A percentile compares a stretch with the other conserved stretches of the same genome.
These are phyloP conservation scores for Panicum hallii DNA, from an alignment of 202 grass and related monocot genomes.

Conservation along the genomic window DNA sequence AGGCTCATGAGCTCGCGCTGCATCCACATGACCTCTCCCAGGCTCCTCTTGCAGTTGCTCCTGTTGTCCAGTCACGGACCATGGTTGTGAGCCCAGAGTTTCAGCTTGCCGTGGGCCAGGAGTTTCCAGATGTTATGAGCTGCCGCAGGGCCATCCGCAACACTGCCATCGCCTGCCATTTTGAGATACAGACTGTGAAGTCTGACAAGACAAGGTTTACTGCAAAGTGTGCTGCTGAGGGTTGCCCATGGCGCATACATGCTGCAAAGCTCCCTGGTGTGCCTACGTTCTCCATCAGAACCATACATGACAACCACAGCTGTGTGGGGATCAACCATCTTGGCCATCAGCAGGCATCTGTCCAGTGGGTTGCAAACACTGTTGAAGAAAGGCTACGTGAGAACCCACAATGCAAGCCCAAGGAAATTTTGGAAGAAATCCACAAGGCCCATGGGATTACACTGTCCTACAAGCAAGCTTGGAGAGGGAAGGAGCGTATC, in stretches of 20 bases:
- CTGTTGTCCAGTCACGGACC: slow-evolving; percentile 76
- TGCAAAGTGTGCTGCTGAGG: slow-evolving; percentile 82
- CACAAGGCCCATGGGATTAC: slow-evolving; percentile 97
- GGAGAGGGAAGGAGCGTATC: slow-evolving; percentile 98
- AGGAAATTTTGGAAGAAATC: slow-evolving; percentile 99
- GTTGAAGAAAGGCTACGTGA: slow-evolving; percentile 90
- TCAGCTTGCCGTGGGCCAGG: slow-evolving; percentile 85
- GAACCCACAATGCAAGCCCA: slow-evolving; percentile 98
- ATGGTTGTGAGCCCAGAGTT: slow-evolving; percentile 68
- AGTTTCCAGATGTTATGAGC: slow-evolving; percentile 86
- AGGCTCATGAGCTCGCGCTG: slow-evolving; percentile 74
- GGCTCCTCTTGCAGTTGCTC: slow-evolving; percentile 59
- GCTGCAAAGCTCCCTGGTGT: slow-evolving; percentile 90
- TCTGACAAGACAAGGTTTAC: slow-evolving; percentile 93
- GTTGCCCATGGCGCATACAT: slow-evolving; percentile 91
- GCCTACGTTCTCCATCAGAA: slow-evolving; percentile 90
- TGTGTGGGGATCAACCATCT: slow-evolving; percentile 91
- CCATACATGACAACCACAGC: slow-evolving; percentile 81
- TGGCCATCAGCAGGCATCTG: slow-evolving; percentile 97
- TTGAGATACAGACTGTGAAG: slow-evolving; percentile 98
- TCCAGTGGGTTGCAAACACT: slow-evolving; percentile 94
- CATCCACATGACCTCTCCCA: slow-evolving; percentile 68
- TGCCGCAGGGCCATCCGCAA: slow-evolving; percentile 94
- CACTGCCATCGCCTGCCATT: slow-evolving; percentile 92
- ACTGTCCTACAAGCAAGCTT: slow-evolving; percentile 96